These are phyloP conservation scores for Umbellularia californica DNA, from an alignment of 164 flowering plant species.

Conservation along the genomic window DNA sequence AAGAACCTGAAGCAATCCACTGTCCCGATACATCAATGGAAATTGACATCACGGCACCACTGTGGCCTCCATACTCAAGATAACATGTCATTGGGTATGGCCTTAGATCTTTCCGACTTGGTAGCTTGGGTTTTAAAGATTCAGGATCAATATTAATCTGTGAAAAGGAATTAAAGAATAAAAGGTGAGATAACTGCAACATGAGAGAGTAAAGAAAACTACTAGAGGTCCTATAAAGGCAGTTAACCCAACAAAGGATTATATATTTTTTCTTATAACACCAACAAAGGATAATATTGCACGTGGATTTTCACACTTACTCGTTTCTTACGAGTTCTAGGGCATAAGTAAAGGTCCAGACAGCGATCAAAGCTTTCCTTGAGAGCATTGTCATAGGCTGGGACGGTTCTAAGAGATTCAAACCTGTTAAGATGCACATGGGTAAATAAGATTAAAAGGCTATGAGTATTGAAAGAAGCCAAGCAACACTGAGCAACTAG, in stretches of 20 bases:
- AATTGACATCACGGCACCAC: conserved; percentile 71
- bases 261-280: too few relatives aligned
- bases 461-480: not conserved
- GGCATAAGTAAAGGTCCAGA: conserved; percentile 87
- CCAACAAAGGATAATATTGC: not conserved
- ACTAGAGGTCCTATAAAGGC: not conserved
- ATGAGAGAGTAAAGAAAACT: not conserved
- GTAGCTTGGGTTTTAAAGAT: conserved; percentile 83
- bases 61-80: conserved; percentile 89
- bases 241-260: not conserved
- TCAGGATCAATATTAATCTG: conserved; percentile 97
- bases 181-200: not conserved
- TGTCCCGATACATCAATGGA: conserved; percentile 69
- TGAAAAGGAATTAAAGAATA: conserved; percentile 5
- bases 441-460: not conserved
- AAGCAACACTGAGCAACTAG: not conserved
- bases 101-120: conserved; percentile 80
- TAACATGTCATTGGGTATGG: conserved; percentile 80
- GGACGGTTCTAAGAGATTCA: conserved; percentile 67
- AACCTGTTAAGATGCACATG: conserved; percentile 37
- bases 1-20: conserved; percentile 87
- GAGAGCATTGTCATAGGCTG: conserved; percentile 75
- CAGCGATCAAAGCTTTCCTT: conserved; percentile 84
- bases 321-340: conserved; percentile 83
- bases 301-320: conserved; percentile 39